These are phyloP conservation scores for Tulasnella sp. DNA, from an alignment of 768 basidiomycete genomes.

Conservation along the genomic window DNA sequence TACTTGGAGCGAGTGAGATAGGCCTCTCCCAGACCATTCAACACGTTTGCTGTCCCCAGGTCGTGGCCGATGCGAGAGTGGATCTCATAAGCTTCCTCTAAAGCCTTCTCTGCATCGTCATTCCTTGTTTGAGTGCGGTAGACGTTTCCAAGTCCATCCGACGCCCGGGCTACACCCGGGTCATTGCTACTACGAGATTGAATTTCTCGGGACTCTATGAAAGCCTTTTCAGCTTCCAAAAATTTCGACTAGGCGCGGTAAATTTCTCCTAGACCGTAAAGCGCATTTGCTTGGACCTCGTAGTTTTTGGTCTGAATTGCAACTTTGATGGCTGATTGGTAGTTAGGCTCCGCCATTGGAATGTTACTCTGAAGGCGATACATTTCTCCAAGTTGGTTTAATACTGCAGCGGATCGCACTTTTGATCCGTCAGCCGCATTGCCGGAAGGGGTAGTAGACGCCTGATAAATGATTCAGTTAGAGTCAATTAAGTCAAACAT, in stretches of 20 bases:
- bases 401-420: not conserved
- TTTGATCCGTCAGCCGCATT: not conserved
- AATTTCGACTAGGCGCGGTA: not conserved
- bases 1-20: not conserved
- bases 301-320: not conserved
- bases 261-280: not conserved
- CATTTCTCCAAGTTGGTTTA: not conserved
- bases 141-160: not conserved
- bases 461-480: not conserved
- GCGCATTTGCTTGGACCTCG: not conserved
- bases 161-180: not conserved
- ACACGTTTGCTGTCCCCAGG: not conserved
- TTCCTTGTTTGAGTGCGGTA: not conserved
- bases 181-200: not conserved
- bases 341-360: not conserved
- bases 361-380: not conserved
- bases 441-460: not conserved
- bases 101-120: not conserved
- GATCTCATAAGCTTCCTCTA: not conserved
- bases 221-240: not conserved
- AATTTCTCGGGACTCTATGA: not conserved
- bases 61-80: not conserved
- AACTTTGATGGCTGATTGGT: not conserved
- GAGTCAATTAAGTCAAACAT: not conserved
- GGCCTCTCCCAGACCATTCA: not conserved